phyloP scores from a whole-genome alignment of 169 alveolate species.

The Babesia gibsoni region DNA sequence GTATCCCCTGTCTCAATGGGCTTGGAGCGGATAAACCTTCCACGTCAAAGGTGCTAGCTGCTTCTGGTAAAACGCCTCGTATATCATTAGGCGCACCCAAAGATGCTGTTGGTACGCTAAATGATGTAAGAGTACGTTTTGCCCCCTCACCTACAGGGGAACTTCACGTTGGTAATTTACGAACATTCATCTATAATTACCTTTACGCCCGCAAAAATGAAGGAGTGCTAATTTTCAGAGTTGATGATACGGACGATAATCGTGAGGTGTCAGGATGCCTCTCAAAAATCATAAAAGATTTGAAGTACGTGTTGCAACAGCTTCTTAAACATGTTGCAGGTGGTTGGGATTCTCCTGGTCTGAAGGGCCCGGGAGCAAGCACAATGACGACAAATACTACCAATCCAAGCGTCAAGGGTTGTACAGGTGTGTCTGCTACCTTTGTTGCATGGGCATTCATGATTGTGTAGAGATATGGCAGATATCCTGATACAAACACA shows the following conservation, averaged over 20 bases:
- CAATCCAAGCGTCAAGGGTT: constrained; percentile 73
- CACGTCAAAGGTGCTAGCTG: no score
- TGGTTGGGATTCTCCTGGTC: constrained; percentile 79
- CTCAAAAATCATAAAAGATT: constrained; percentile 60
- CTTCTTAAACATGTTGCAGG: constrained; percentile 29
- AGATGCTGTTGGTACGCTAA: background rate
- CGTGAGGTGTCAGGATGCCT: constrained; percentile 56
- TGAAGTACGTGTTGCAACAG: constrained; percentile 54
- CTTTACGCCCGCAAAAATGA: constrained; percentile 59
- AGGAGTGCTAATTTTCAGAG: constrained; percentile 70
- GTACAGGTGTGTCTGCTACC: constrained; percentile 47
- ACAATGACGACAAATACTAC: constrained; percentile 71
- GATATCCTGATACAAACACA: constrained; percentile 62
- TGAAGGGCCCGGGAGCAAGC: constrained; percentile 75
- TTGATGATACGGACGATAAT: constrained; percentile 78
- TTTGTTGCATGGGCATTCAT: background rate
- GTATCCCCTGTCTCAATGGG: no score
- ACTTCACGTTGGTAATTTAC: constrained; percentile 78
- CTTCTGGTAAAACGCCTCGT: no score
- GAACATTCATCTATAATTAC: constrained; percentile 79
- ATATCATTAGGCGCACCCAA: no score
- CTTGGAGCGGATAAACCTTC: no score
- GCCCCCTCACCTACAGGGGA: constrained; percentile 80
- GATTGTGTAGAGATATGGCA: constrained; percentile 64
- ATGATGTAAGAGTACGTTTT: constrained; percentile 50